Percentiles rank a stretch among this genome's conserved stretches.
These are phyloP conservation scores for Vigna trinervia DNA, from an alignment of 306 rosid species.

Conservation along the genomic window DNA sequence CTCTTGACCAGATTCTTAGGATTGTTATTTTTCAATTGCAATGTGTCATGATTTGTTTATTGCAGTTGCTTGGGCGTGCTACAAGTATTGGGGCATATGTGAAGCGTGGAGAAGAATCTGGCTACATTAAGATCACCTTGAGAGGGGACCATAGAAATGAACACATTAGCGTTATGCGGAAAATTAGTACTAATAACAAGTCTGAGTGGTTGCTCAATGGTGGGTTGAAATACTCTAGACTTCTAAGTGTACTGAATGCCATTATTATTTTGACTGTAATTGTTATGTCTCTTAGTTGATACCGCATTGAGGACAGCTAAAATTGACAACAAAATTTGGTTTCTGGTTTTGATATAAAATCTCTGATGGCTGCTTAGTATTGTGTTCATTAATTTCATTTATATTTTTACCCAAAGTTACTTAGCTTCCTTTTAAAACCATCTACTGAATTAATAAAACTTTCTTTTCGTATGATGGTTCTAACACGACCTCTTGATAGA, in stretches of 20 bases:
- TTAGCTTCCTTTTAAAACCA: not conserved
- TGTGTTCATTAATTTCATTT: constrained; percentile 23
- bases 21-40: constrained; percentile 29
- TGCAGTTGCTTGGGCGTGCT: constrained; percentile 91
- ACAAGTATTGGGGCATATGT: constrained; percentile 80
- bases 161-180: constrained; percentile 62
- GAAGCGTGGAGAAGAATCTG: constrained; percentile 90
- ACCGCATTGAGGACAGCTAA: constrained; percentile 25
- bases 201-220: constrained; percentile 91
- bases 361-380: constrained; percentile 31
- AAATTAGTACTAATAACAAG: constrained; percentile 75
- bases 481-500: not conserved
- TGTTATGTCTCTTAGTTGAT: constrained; percentile 35
- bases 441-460: not conserved
- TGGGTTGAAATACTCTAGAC: constrained; percentile 34
- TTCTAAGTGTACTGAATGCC: constrained; percentile 22
- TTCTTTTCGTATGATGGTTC: not conserved
- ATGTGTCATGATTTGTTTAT: constrained; percentile 37
- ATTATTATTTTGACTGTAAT: constrained; percentile 10
- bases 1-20: not conserved
- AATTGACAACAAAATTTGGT: constrained; percentile 29
- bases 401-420: constrained; percentile 16
- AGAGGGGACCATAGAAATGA: constrained; percentile 74
- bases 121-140: constrained; percentile 70
- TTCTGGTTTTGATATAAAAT: constrained; percentile 27